A percentile compares a stretch with the other conserved stretches of the same genome.
Evolutionary conservation across 257 asterid genomes (phyloP).

Genomic region (Przewalskia tangutica): DNA sequence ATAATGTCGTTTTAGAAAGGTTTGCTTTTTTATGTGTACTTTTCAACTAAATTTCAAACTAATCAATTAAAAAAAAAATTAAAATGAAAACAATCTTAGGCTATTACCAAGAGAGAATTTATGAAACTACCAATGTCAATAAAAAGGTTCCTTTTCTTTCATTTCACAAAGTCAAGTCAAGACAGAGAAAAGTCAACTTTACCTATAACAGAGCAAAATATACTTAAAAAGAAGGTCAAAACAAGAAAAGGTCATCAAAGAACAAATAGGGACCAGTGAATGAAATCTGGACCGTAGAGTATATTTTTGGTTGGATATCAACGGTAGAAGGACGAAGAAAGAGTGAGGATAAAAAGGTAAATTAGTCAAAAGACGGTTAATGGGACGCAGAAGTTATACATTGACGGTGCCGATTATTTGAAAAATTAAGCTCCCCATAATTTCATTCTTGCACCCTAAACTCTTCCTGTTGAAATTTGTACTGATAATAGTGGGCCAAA

Average conservation of each 20-base stretch:
- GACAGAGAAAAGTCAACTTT: neutral
- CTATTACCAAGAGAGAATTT: neutral
- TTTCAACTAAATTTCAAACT: no score
- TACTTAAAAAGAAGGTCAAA: neutral
- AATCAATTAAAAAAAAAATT: no score
- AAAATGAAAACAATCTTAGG: neutral
- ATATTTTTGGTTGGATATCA: neutral
- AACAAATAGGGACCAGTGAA: neutral
- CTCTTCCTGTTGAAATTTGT: no score
- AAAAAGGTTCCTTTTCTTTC: neutral
- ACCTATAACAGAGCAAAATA: neutral
- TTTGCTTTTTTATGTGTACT: no score
- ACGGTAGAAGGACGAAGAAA: neutral
- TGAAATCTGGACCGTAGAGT: neutral
- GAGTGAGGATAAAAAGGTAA: neutral
- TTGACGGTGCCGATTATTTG: no score
- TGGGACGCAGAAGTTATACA: neutral
- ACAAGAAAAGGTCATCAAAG: neutral
- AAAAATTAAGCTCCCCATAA: no score
- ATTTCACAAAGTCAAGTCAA: neutral
- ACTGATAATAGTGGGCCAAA: no score
- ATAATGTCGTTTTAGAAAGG: no score
- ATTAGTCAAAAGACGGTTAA: neutral
- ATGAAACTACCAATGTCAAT: neutral
- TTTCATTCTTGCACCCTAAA: no score